These are phyloP conservation scores for Boeremia exigua DNA, from an alignment of 2,329 filamentous ascomycete species.

Conservation along the genomic window DNA sequence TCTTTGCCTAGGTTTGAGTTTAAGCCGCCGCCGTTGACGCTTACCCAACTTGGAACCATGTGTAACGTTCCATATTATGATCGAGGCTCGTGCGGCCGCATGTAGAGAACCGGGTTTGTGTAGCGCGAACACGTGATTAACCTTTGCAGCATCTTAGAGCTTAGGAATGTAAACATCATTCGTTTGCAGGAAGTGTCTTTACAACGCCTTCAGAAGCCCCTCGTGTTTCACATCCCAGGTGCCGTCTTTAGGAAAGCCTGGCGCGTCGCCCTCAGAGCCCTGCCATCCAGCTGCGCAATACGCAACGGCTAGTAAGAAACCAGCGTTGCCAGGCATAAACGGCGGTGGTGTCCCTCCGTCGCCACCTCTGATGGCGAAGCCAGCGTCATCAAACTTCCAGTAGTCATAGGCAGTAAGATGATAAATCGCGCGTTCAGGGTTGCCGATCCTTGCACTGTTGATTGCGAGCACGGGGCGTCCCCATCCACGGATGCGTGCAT, in stretches of 20 bases:
- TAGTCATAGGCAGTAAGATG: slow-evolving; percentile 57
- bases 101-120: not conserved
- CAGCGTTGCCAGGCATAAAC: slow-evolving; percentile 61
- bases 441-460: slow-evolving; percentile 35
- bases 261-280: slow-evolving; percentile 45
- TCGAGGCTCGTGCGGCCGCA: slow-evolving; percentile 1
- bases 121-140: slow-evolving; percentile 1
- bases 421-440: slow-evolving; percentile 34
- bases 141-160: slow-evolving; percentile 2
- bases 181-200: slow-evolving; percentile 13
- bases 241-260: slow-evolving; percentile 31
- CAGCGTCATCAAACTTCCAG: slow-evolving; percentile 61
- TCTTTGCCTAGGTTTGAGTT: not conserved
- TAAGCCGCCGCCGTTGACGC: not conserved
- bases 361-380: slow-evolving; percentile 59
- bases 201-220: slow-evolving; percentile 27
- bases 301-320: slow-evolving; percentile 57
- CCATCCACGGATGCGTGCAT: slow-evolving; percentile 38
- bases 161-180: slow-evolving; percentile 14
- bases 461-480: slow-evolving; percentile 40
- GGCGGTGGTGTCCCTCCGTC: slow-evolving; percentile 62
- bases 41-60: not conserved
- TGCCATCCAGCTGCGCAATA: slow-evolving; percentile 64
- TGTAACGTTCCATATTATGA: slow-evolving; percentile 4
- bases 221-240: slow-evolving; percentile 32